Evolutionary conservation across 257 asterid species (phyloP), one percentile per base, ranked within the genome.

Genomic region (Capsicum rhomboideum): DNA sequence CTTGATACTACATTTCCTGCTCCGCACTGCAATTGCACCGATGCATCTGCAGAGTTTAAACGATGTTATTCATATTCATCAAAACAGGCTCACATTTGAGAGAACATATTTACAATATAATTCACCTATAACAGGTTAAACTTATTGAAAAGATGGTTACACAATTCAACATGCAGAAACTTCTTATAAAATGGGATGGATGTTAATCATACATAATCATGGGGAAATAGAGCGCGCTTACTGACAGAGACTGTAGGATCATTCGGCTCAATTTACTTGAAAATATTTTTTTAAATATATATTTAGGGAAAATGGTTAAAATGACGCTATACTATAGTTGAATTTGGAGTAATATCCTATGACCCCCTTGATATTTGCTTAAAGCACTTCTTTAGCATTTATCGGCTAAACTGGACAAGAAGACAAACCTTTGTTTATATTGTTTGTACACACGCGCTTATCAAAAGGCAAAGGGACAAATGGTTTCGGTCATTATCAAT

Each of bases 1-100:
- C 79, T 82, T 2, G 92, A 53, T 16, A 89, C 63, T 0, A 87
- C 87, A 14, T 84, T 83, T 74, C 88, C 88, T 17, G 0, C 61
- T 75, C 89, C 90, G 80, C 92, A 89, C 17, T 53, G 86, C 83
- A 89, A 18, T 50, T 87, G 88, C 78, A 87, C 89, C 61, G 55
- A 12, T 10, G 92, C 90, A 84, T 84, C 89, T 89, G 83, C 37
- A 56, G 9, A 26, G 21, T n/a, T 10, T 58, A 81, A 13, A 49
- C 2, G 20, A n/a, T n/a, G n/a, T 37, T 10, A 20, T 6, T 68
- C 18, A 18, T 18, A 68, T 68, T 56, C 8, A 11, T 52, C 37
- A 34, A 34, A 34, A 34, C 14, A 10, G 31, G 67, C 31, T 59
- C 6, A 3, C 66, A n/a, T n/a, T 12, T 58, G 16, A 58, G n/a